Percentiles rank a stretch among this genome's conserved stretches.
Evolutionary conservation across 345 rosid species (phyloP).

Genomic region (Melaleuca quinquenervia): DNA sequence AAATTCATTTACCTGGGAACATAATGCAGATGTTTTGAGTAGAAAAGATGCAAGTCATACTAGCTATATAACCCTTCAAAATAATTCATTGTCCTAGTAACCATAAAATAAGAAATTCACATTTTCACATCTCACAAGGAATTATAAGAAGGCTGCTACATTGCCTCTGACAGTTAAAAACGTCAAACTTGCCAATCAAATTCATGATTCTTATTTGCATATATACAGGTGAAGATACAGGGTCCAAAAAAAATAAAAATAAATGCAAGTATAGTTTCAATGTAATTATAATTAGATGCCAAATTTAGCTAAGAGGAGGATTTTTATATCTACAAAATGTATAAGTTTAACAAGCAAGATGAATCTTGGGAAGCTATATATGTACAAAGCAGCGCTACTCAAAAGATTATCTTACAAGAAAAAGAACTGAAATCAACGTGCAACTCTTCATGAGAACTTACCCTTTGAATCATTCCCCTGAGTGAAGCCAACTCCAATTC

Average conservation of each 20-base stretch:
- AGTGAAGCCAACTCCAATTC: constrained; percentile 96
- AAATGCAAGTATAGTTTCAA: neutral
- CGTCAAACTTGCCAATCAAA: neutral
- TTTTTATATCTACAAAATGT: neutral
- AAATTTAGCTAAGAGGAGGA: neutral
- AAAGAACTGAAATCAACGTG: neutral
- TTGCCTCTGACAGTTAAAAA: neutral
- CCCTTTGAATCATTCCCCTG: constrained; percentile 81
- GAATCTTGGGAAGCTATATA: neutral
- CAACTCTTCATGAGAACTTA: constrained; percentile 14
- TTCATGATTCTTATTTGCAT: neutral
- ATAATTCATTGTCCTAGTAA: neutral
- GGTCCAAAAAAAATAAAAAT: neutral
- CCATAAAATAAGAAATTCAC: neutral
- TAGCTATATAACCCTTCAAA: neutral
- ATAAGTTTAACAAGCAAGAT: neutral
- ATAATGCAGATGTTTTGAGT: neutral
- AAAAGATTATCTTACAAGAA: neutral
- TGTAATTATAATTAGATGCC: neutral
- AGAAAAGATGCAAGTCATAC: neutral
- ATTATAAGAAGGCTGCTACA: neutral
- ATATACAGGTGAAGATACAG: neutral
- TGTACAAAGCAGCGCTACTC: neutral
- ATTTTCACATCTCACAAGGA: neutral
- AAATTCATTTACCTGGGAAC: neutral